phyloP scores from a whole-genome alignment of 257 asterid species.

The Sherardia arvensis region DNA sequence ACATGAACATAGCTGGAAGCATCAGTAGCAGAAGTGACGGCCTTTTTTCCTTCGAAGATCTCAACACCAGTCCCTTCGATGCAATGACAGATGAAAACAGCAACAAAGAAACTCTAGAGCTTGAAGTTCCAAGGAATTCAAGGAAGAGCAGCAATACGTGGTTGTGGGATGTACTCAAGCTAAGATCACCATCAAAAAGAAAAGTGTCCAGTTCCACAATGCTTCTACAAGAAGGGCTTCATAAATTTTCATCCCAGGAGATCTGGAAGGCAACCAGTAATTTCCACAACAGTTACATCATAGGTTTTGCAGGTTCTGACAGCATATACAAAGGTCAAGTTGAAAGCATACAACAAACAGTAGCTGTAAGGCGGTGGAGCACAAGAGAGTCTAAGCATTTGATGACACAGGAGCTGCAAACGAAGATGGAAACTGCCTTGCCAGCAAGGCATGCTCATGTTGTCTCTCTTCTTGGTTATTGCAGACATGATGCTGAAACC shows the following conservation, averaged over 20 bases:
- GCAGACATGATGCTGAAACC: slow-evolving; percentile 34
- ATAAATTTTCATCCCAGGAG: slow-evolving; percentile 31
- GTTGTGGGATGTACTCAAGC: slow-evolving; percentile 46
- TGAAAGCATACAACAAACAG: slow-evolving; percentile 24
- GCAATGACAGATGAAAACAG: slow-evolving; percentile 27
- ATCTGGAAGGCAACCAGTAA: slow-evolving; percentile 48
- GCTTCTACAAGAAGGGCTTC: slow-evolving; percentile 25
- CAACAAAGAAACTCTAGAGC: slow-evolving; percentile 20
- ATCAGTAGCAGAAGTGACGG: slow-evolving; percentile 40
- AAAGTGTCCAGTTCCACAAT: slow-evolving; percentile 15
- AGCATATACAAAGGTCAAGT: slow-evolving; percentile 34
- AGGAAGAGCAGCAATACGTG: slow-evolving; percentile 29
- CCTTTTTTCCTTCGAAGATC: slow-evolving; percentile 34
- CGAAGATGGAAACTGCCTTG: slow-evolving; percentile 29
- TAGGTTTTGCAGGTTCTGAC: slow-evolving; percentile 48
- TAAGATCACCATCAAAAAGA: slow-evolving; percentile 40
- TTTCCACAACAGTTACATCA: slow-evolving; percentile 36
- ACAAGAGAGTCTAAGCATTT: slow-evolving; percentile 29
- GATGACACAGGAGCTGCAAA: slow-evolving; percentile 41
- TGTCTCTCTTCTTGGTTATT: slow-evolving; percentile 42
- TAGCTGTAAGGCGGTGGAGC: slow-evolving; percentile 46
- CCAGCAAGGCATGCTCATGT: slow-evolving; percentile 29
- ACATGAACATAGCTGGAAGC: slow-evolving; percentile 22
- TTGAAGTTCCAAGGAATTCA: slow-evolving; percentile 21
- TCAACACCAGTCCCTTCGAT: slow-evolving; percentile 16